Evolutionary conservation across 495 filamentous ascomycete genomes (phyloP).

Genomic region (Penicillium riverlandense): DNA sequence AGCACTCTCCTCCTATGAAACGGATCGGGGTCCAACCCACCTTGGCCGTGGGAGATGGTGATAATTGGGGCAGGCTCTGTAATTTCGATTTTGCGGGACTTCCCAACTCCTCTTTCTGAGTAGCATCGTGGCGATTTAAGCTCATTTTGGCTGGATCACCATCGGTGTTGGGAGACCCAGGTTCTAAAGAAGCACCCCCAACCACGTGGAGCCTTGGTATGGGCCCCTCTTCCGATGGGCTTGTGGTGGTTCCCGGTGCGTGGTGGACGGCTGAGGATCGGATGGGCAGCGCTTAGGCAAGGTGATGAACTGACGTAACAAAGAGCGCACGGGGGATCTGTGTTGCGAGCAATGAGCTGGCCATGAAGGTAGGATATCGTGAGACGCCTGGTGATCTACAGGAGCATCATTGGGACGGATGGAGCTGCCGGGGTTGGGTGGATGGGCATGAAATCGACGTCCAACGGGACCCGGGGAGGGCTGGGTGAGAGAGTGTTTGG

Average conservation of each 20-base stretch:
- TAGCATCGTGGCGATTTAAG: slow-evolving; percentile 26
- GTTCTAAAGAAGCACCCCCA: neutral
- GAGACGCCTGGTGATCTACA: slow-evolving; percentile 7
- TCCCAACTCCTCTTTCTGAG: slow-evolving; percentile 15
- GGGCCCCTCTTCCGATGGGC: neutral
- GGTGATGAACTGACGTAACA: neutral
- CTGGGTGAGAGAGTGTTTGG: no score
- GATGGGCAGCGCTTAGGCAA: neutral
- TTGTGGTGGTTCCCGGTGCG: neutral
- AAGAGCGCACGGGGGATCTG: slow-evolving; percentile 5
- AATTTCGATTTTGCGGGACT: slow-evolving; percentile 10
- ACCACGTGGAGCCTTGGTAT: neutral
- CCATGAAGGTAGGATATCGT: slow-evolving; percentile 17
- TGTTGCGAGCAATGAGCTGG: slow-evolving; percentile 4
- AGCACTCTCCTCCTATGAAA: no score
- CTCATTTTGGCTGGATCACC: slow-evolving; percentile 26
- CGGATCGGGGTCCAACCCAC: slow-evolving; percentile 8
- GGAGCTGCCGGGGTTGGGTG: no score
- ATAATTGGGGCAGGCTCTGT: slow-evolving; percentile 17
- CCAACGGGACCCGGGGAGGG: no score
- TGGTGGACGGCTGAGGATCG: neutral
- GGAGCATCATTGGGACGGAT: slow-evolving; percentile 11
- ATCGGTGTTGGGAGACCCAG: neutral
- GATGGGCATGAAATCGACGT: neutral
- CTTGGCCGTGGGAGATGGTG: slow-evolving; percentile 15